phyloP scores from a whole-genome alignment of 2,329 filamentous ascomycete genomes.

The Colletotrichum sidae region DNA sequence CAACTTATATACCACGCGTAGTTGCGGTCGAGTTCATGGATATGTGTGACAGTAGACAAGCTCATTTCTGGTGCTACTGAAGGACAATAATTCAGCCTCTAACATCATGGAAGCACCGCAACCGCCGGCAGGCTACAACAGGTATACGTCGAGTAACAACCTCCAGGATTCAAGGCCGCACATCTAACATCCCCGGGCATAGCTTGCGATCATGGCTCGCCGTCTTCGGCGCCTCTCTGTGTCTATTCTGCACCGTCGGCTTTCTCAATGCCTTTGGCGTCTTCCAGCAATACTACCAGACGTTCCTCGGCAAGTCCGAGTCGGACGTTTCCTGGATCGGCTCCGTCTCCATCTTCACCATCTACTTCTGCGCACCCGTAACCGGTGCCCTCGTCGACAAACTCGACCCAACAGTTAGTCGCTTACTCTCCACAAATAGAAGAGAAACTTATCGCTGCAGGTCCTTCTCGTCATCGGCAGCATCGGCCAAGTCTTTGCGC shows the following conservation, averaged over 20 bases:
- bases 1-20: too few relatives aligned
- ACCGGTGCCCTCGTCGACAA: constrained; percentile 56
- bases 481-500: constrained; percentile 43
- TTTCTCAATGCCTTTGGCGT: constrained; percentile 47
- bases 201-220: constrained; percentile 39
- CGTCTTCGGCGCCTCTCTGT: constrained; percentile 38
- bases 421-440: constrained; percentile 18
- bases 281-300: constrained; percentile 64
- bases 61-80: fast-evolving
- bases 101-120: constrained; percentile 4
- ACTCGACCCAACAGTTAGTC: constrained; percentile 50
- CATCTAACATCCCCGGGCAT: not conserved
- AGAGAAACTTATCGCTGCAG: constrained; percentile 48
- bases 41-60: not conserved
- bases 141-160: not conserved
- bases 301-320: constrained; percentile 39
- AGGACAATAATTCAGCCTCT: not conserved
- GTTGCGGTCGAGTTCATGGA: too few relatives aligned
- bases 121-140: constrained; percentile 20
- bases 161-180: too few relatives aligned
- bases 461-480: constrained; percentile 60
- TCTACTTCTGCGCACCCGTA: constrained; percentile 46
- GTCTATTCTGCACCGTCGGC: constrained; percentile 44
- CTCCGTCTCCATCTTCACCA: constrained; percentile 57
- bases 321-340: constrained; percentile 57